Evolutionary conservation across 495 filamentous ascomycete species (phyloP), one percentile per base, ranked within the genome.

Genomic region (Aspergillus baeticus): DNA sequence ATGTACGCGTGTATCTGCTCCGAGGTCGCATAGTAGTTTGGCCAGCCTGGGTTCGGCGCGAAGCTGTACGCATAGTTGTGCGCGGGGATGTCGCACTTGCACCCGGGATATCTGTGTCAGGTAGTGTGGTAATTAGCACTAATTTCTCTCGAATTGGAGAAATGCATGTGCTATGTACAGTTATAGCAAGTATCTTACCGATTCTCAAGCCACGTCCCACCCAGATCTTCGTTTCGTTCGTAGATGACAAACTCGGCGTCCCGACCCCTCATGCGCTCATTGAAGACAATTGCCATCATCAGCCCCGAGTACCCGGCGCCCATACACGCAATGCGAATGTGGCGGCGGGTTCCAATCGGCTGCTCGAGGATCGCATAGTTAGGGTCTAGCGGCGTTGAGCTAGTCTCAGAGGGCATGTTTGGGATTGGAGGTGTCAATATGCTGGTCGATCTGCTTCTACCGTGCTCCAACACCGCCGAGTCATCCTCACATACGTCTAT

Each of bases 1-100:
- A 86, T 77, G 55, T 88, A 88, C n/a, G 66, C 57, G 37, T 71
- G 70, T 35, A 88, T 88, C 61, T 87, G 83, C 14, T 22, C 6
- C 5, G 26, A 7, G 5, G 26, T 17, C 13, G 46, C 22, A 17
- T 17, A 34, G 15, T 17, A 7, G 0, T 7, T 20, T 7, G 41
- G 10, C 82, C 81, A 84, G 34, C 75, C 61, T 8, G 64, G 51
- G 34, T 72, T 72, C 2, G 62, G 66, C 21, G 68, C 69, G 44
- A 64, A 78, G 0, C 74, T 58, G 41, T 17, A 43, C 5, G 13
- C 10, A 48, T 77, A 77, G 45, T 68, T 63, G 34, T 54, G 46
- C 7, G 64, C 49, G 14, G 66, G 66, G 46, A 63, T 58, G 51
- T 69, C 68, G 52, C 76, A 79, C 6, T 70, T 73, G 11, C 81